Evolutionary conservation across 2,329 filamentous ascomycete species (phyloP).

Genomic region (Aspergillus pseudoterreus): DNA sequence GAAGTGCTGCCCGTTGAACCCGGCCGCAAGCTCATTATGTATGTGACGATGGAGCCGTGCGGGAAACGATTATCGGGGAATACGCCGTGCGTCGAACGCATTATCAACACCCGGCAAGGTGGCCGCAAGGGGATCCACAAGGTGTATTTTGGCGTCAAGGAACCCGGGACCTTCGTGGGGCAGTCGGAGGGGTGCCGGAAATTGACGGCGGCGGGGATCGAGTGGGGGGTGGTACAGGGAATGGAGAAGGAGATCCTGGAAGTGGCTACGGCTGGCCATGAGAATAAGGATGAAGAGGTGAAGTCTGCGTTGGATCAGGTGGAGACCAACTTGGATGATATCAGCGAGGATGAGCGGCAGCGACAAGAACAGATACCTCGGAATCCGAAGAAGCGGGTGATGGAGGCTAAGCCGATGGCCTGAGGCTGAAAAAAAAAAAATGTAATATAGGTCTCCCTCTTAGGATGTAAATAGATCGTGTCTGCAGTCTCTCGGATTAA

Average conservation of each 20-base stretch:
- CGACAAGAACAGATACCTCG: conserved; percentile 35
- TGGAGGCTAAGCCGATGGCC: conserved; percentile 30
- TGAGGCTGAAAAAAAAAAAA: neutral
- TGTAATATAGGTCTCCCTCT: neutral
- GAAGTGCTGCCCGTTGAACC: conserved; percentile 40
- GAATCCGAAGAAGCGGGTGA: conserved; percentile 48
- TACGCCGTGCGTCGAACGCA: conserved; percentile 65
- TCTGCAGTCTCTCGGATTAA: too few relatives aligned
- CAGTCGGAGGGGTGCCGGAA: conserved; percentile 71
- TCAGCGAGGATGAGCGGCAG: conserved; percentile 36
- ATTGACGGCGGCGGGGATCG: conserved; percentile 68
- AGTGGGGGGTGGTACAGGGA: conserved; percentile 68
- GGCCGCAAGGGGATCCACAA: conserved; percentile 62
- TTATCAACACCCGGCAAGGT: conserved; percentile 52
- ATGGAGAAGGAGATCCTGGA: conserved; percentile 76
- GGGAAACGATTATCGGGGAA: conserved; percentile 46
- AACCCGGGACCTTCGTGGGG: conserved; percentile 86
- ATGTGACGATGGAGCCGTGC: conserved; percentile 77
- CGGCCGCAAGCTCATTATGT: conserved; percentile 59
- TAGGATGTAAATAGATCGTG: too few relatives aligned
- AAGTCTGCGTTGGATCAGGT: conserved; percentile 22
- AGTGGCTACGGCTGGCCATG: conserved; percentile 81
- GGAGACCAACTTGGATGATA: conserved; percentile 36
- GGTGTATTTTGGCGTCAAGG: conserved; percentile 83
- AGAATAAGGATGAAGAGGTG: conserved; percentile 30